Evolutionary conservation across 2,329 filamentous ascomycete species (phyloP).

Genomic region (Nemania bipapillata): DNA sequence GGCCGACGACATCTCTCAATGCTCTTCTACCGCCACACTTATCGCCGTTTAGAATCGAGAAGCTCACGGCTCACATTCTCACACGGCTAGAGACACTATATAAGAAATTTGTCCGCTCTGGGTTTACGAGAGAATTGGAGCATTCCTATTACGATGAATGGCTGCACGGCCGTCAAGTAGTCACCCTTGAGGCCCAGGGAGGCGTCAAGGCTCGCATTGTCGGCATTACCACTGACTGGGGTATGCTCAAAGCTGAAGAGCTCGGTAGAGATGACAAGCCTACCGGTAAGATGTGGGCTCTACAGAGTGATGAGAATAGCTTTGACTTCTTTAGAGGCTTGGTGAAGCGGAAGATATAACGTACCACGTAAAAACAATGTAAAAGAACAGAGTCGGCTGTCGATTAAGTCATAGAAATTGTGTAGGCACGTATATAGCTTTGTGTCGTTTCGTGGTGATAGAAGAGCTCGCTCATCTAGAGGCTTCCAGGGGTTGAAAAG

Average conservation of each 20-base stretch:
- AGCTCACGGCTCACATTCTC: conserved; percentile 82
- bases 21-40: conserved; percentile 69
- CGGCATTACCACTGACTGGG: conserved; percentile 93
- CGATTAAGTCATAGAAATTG: background rate
- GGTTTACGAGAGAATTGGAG: conserved; percentile 80
- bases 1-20: conserved; percentile 87
- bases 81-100: conserved; percentile 83
- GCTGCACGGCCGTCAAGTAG: conserved; percentile 80
- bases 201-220: conserved; percentile 79
- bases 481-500: background rate
- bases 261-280: conserved; percentile 75
- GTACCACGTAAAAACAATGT: background rate
- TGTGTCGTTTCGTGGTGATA: background rate
- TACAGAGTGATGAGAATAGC: conserved; percentile 97
- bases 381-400: background rate
- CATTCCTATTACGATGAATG: conserved; percentile 81
- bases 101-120: conserved; percentile 74
- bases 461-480: background rate
- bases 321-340: conserved; percentile 97
- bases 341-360: conserved; percentile 76
- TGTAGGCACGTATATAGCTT: background rate
- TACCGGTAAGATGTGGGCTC: conserved; percentile 80
- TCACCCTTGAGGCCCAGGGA: conserved; percentile 82
- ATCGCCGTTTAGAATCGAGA: conserved; percentile 75
- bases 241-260: conserved; percentile 85